These are phyloP conservation scores for Brassica rapa DNA, from an alignment of 345 rosid genomes.

Conservation along the genomic window DNA sequence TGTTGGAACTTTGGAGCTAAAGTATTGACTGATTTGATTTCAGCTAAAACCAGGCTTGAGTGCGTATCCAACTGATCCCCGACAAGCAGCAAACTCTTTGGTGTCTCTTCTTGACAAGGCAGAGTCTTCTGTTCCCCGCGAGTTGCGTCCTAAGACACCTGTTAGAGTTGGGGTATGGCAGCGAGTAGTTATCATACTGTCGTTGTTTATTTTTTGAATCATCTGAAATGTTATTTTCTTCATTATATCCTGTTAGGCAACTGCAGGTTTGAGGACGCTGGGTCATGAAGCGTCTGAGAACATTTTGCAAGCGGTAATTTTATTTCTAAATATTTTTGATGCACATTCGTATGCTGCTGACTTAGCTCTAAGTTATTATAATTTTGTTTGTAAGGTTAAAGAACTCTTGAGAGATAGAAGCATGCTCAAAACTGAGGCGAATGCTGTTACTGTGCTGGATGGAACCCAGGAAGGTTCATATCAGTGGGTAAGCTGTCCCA, in stretches of 20 bases:
- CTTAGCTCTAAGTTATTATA: slow-evolving; percentile 17
- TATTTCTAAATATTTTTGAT: slow-evolving; percentile 1
- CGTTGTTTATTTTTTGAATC: not conserved
- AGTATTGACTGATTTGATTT: slow-evolving; percentile 28
- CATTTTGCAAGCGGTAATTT: slow-evolving; percentile 81
- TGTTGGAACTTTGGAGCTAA: slow-evolving; percentile 17
- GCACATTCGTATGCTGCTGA: slow-evolving; percentile 23
- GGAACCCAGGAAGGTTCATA: slow-evolving; percentile 98
- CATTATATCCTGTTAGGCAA: slow-evolving; percentile 55
- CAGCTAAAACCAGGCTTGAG: slow-evolving; percentile 94
- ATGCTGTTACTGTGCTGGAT: slow-evolving; percentile 77
- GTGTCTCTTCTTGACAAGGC: slow-evolving; percentile 76
- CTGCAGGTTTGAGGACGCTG: slow-evolving; percentile 92
- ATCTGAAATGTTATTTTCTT: not conserved
- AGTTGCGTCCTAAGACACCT: slow-evolving; percentile 74
- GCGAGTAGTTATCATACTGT: not conserved
- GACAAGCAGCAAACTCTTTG: slow-evolving; percentile 70
- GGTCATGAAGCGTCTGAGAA: slow-evolving; percentile 77
- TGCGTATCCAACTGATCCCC: slow-evolving; percentile 72
- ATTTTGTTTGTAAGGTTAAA: slow-evolving; percentile 62
- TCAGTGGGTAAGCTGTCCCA: slow-evolving; percentile 77
- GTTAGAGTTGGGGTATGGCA: slow-evolving; percentile 92
- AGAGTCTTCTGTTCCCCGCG: slow-evolving; percentile 74
- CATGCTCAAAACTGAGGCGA: slow-evolving; percentile 62
- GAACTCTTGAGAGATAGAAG: slow-evolving; percentile 80